Percentiles rank a stretch among this genome's conserved stretches.
These are phyloP conservation scores for Aspergillus transmontanensis DNA, from an alignment of 2,329 filamentous ascomycete genomes.

Conservation along the genomic window DNA sequence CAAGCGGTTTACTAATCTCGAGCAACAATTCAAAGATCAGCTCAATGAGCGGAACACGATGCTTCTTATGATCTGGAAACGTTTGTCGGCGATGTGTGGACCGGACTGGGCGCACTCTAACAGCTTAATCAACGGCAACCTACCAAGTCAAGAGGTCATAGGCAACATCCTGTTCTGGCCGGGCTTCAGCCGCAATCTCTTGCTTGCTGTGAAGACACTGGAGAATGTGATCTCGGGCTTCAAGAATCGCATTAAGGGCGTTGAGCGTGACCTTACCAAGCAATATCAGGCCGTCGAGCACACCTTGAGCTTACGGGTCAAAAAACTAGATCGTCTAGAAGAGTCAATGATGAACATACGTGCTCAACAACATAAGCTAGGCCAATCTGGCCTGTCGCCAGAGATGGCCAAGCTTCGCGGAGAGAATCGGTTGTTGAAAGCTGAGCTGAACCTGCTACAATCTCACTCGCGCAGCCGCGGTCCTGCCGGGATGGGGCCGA, in stretches of 20 bases:
- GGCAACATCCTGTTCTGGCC: conserved; percentile 74
- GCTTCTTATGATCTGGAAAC: conserved; percentile 85
- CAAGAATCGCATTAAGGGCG: conserved; percentile 74
- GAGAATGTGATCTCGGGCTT: conserved; percentile 79
- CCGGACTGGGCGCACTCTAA: conserved; percentile 90
- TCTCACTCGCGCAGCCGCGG: conserved; percentile 61
- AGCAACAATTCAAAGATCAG: conserved; percentile 82
- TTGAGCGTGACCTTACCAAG: conserved; percentile 88
- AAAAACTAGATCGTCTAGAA: conserved; percentile 87
- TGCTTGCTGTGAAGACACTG: conserved; percentile 83
- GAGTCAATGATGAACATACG: conserved; percentile 69
- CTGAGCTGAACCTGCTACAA: conserved; percentile 69
- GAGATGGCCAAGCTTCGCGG: conserved; percentile 62
- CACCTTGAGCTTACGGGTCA: conserved; percentile 75
- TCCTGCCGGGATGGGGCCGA: conserved; percentile 40
- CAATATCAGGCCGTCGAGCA: conserved; percentile 87
- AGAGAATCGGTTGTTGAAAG: conserved; percentile 63
- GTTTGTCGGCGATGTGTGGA: conserved; percentile 81
- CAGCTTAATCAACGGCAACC: conserved; percentile 81
- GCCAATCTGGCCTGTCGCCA: conserved; percentile 41
- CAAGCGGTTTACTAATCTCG: conserved; percentile 72
- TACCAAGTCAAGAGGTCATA: conserved; percentile 84
- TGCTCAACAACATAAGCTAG: conserved; percentile 32
- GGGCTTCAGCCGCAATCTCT: conserved; percentile 85
- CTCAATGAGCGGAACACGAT: conserved; percentile 86